Conservation (phyloP, 208 protist species). For the Porcisia hertigi region DNA sequence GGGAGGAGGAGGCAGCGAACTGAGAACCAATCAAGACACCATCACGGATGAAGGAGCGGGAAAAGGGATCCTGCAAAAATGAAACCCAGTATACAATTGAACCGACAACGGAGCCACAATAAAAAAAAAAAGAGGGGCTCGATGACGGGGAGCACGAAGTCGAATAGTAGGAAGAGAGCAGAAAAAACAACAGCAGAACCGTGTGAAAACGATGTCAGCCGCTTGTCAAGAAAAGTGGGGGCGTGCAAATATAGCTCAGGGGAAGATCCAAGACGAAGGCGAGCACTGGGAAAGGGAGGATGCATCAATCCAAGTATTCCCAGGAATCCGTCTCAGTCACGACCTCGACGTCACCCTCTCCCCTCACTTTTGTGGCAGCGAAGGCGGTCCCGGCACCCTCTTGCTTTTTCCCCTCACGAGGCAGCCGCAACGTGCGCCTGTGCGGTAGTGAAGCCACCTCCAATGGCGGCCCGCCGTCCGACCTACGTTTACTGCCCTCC, state of each 20-base stretch:
- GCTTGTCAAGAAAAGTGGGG: background rate
- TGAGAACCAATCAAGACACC: too few species aligned
- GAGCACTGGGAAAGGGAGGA: background rate
- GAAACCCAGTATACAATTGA: too few species aligned
- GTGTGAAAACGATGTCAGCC: background rate
- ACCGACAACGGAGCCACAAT: too few species aligned
- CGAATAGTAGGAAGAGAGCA: too few species aligned
- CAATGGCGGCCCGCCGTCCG: background rate
- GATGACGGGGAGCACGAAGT: background rate
- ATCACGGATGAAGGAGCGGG: too few species aligned
- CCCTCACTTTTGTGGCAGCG: background rate
- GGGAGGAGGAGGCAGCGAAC: too few species aligned
- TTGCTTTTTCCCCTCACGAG: background rate
- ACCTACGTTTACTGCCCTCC: background rate
- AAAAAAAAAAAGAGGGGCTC: background rate
- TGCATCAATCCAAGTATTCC: slow-evolving; percentile 30
- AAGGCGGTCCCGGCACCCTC: background rate
- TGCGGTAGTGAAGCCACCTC: background rate
- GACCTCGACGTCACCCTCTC: background rate
- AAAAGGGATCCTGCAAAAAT: too few species aligned
- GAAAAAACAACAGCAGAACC: background rate
- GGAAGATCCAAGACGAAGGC: background rate
- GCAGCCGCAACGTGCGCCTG: slow-evolving; percentile 9
- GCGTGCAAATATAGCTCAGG: background rate
- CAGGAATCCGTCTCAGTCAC: slow-evolving; percentile 30